These are phyloP conservation scores for Sapria himalayana DNA, from an alignment of 345 rosid species.

Conservation along the genomic window DNA sequence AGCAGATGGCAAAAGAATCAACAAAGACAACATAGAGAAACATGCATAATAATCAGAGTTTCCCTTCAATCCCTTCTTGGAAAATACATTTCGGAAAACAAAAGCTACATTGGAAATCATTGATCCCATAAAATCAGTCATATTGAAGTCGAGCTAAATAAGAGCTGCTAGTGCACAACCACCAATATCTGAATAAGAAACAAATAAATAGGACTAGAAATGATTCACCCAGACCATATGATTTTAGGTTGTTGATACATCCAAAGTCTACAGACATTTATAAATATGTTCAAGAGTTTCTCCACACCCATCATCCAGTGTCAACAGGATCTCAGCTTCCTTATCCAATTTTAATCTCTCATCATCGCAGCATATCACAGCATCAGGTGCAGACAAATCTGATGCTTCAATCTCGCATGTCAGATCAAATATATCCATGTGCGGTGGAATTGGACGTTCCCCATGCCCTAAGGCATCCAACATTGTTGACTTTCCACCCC, in stretches of 20 bases:
- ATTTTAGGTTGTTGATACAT: slow-evolving; percentile 54
- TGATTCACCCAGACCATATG: slow-evolving; percentile 88
- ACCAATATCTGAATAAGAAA: slow-evolving; percentile 94
- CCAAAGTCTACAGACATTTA: slow-evolving; percentile 79
- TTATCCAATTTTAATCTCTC: slow-evolving; percentile 80
- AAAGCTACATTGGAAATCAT: slow-evolving; percentile 95
- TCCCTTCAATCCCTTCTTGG: slow-evolving; percentile 95
- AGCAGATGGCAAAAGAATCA: slow-evolving; percentile 87
- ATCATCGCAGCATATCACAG: slow-evolving; percentile 82
- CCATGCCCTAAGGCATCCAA: slow-evolving; percentile 67
- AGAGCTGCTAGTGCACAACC: slow-evolving; percentile 97
- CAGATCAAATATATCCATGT: slow-evolving; percentile 86
- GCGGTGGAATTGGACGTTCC: slow-evolving; percentile 88
- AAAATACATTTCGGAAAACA: slow-evolving; percentile 83
- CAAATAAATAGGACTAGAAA: slow-evolving; percentile 65
- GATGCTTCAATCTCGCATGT: slow-evolving; percentile 83
- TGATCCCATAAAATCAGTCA: slow-evolving; percentile 96
- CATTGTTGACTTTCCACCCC: slow-evolving; percentile 94
- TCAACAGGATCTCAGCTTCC: slow-evolving; percentile 56
- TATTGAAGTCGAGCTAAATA: slow-evolving; percentile 96
- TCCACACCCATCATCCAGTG: slow-evolving; percentile 95
- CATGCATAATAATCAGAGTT: slow-evolving; percentile 97
- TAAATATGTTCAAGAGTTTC: slow-evolving; percentile 75
- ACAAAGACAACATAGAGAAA: slow-evolving; percentile 68
- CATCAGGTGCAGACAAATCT: slow-evolving; percentile 81